Evolutionary conservation across 345 rosid species (phyloP).

Genomic region (Luvunga scandens): DNA sequence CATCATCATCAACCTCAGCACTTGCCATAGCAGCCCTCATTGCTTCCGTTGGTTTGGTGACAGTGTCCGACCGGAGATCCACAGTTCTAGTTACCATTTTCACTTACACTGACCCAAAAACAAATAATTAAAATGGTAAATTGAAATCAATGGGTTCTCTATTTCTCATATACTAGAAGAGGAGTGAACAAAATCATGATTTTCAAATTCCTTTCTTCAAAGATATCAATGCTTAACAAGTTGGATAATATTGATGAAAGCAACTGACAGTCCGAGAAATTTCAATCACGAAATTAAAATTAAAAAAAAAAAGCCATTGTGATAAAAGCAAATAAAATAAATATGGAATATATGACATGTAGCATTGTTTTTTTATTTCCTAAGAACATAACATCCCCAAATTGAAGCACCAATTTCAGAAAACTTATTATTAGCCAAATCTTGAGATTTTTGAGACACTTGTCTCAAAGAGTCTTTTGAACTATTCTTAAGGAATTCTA

Average conservation of each 20-base stretch:
- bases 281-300: neutral
- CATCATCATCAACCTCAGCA: slow-evolving; percentile 95
- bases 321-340: neutral
- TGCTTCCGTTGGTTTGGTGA: slow-evolving; percentile 79
- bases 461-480: neutral
- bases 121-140: neutral
- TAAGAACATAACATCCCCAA: neutral
- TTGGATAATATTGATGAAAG: slow-evolving; percentile 1
- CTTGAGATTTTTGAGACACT: neutral
- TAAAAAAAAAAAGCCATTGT: neutral
- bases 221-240: slow-evolving; percentile 20
- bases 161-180: neutral
- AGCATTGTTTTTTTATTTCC: neutral
- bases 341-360: neutral
- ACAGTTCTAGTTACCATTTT: slow-evolving; percentile 67
- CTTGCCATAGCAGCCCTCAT: slow-evolving; percentile 90
- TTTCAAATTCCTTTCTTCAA: neutral
- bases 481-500: slow-evolving; percentile 17
- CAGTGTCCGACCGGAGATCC: slow-evolving; percentile 93
- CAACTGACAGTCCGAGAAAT: neutral
- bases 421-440: neutral
- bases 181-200: neutral
- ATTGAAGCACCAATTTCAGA: neutral
- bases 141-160: neutral
- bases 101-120: slow-evolving; percentile 21